Evolutionary conservation across 257 asterid species (phyloP).

Genomic region (Solanum paucissectum): DNA sequence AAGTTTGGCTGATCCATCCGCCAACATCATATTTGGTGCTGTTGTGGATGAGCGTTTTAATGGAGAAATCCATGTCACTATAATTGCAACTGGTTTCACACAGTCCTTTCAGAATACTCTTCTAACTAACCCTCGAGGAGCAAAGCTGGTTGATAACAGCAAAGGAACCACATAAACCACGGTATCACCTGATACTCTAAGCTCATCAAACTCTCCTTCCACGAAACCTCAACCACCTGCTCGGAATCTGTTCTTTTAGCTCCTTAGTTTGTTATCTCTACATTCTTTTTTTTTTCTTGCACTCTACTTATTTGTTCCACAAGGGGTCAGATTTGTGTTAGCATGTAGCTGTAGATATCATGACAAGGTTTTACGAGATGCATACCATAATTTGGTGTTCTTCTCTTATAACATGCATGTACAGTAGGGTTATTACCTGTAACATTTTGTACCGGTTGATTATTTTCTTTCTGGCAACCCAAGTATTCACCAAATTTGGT

Average conservation of each 20-base stretch:
- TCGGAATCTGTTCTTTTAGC: slow-evolving; percentile 34
- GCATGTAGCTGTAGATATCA: background rate
- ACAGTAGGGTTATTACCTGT: background rate
- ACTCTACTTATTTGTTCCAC: background rate
- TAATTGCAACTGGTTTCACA: slow-evolving; percentile 90
- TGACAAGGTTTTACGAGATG: background rate
- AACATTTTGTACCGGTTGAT: background rate
- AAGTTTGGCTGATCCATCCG: slow-evolving; percentile 93
- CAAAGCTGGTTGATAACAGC: slow-evolving; percentile 37
- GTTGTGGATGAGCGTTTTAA: slow-evolving; percentile 87
- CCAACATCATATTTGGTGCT: slow-evolving; percentile 92
- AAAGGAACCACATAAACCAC: slow-evolving; percentile 17
- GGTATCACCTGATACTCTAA: slow-evolving; percentile 28
- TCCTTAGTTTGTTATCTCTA: background rate
- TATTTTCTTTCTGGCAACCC: background rate
- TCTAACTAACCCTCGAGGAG: slow-evolving; percentile 65
- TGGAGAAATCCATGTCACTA: slow-evolving; percentile 90
- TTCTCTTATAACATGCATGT: background rate
- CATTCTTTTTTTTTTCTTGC: background rate
- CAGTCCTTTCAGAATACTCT: slow-evolving; percentile 69
- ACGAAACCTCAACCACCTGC: slow-evolving; percentile 8
- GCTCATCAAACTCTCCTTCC: slow-evolving; percentile 19
- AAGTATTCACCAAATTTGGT: background rate
- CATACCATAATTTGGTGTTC: background rate
- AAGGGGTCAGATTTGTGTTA: background rate